phyloP scores from a whole-genome alignment of 1,284 basidiomycete genomes.

The Ustilago crameri region DNA sequence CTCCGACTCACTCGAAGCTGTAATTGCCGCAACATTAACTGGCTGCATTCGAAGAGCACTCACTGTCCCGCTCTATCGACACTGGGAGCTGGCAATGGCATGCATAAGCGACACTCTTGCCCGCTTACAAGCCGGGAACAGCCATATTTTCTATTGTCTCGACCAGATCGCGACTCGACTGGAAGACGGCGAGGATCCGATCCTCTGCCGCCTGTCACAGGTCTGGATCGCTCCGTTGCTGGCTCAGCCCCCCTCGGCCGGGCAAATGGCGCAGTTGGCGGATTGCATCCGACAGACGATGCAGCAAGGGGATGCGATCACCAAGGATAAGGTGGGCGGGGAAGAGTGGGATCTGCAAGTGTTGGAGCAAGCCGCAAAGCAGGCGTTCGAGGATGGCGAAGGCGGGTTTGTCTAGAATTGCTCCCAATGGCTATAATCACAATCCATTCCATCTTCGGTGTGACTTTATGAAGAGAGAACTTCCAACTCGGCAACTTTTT shows the following conservation, averaged over 20 bases:
- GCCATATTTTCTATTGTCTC: conserved; percentile 16
- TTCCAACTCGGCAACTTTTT: too few species aligned
- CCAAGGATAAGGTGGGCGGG: conserved; percentile 26
- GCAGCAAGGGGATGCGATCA: conserved; percentile 5
- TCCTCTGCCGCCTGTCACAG: conserved; percentile 21
- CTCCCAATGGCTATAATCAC: background rate
- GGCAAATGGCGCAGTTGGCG: conserved; percentile 6
- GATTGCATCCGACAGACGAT: conserved; percentile 5
- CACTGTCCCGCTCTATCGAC: conserved; percentile 37
- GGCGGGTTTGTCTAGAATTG: conserved; percentile 39
- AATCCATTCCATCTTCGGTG: too few species aligned
- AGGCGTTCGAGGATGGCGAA: conserved; percentile 39
- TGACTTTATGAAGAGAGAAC: too few species aligned
- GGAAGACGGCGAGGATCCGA: conserved; percentile 17
- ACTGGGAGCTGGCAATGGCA: conserved; percentile 29
- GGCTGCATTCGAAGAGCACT: conserved; percentile 29
- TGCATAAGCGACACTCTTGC: conserved; percentile 22
- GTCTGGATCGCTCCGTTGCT: conserved; percentile 19
- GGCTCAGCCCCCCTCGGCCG: conserved; percentile 5
- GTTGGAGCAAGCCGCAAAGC: conserved; percentile 28
- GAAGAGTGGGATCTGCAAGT: conserved; percentile 39
- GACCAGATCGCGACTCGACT: conserved; percentile 11
- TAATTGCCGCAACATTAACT: conserved; percentile 13
- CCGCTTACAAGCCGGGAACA: conserved; percentile 14
- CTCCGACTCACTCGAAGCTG: background rate